phyloP scores from a whole-genome alignment of 2,329 filamentous ascomycete species.

The Sporothrix brunneoviolacea region DNA sequence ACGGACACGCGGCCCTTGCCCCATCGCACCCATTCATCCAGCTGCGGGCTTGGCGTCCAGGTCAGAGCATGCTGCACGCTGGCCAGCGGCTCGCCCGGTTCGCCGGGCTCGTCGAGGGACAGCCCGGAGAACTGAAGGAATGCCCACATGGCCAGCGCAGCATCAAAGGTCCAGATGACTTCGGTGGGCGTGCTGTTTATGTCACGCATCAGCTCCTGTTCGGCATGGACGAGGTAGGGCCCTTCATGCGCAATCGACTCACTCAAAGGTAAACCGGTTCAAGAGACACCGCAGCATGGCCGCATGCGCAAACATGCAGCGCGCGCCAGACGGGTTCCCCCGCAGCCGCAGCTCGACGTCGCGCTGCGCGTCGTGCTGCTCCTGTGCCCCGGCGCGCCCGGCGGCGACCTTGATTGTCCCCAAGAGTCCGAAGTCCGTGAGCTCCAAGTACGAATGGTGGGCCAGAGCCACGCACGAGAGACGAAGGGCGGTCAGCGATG shows the following conservation, averaged over 20 bases:
- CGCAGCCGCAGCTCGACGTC: not conserved
- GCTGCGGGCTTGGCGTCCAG: not conserved
- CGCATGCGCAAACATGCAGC: not conserved
- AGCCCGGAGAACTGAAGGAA: not conserved
- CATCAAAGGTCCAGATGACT: conserved; percentile 1
- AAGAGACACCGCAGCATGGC: not conserved
- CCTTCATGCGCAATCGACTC: not conserved
- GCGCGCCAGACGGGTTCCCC: not conserved
- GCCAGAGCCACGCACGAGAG: conserved; percentile 1
- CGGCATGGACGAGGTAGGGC: no score
- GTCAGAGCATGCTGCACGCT: not conserved
- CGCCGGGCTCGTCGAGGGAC: not conserved
- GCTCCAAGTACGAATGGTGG: not conserved
- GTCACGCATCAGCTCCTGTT: not conserved
- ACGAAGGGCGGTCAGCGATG: not conserved
- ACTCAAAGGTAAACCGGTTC: conserved; percentile 4
- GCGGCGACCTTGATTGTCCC: not conserved
- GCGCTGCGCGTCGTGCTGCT: not conserved
- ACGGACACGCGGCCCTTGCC: not conserved
- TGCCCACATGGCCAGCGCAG: conserved; percentile 1
- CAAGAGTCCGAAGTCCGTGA: not conserved
- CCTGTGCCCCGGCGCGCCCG: not conserved
- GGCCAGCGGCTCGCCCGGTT: no score
- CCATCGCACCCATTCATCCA: not conserved
- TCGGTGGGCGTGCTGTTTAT: conserved; percentile 1